A percentile compares a stretch with the other conserved stretches of the same genome.
phyloP scores from a whole-genome alignment of 1,284 basidiomycete genomes.

The Apiotrichum porosum region DNA sequence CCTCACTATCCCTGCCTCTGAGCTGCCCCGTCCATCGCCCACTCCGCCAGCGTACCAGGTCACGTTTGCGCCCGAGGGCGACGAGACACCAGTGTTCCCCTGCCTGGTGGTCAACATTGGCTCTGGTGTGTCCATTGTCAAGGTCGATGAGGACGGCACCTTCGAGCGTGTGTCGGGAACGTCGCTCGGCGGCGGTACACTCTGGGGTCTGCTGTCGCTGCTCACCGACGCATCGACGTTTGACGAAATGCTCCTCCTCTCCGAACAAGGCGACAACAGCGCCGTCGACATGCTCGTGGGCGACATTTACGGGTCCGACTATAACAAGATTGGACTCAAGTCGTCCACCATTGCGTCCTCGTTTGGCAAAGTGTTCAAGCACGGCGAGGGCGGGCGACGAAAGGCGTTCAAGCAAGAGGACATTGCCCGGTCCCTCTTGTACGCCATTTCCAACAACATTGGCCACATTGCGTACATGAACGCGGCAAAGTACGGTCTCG shows the following conservation, averaged over 20 bases:
- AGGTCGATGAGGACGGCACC: constrained; percentile 88
- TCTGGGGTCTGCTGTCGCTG: constrained; percentile 93
- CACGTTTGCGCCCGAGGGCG: constrained; percentile 61
- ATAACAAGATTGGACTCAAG: constrained; percentile 88
- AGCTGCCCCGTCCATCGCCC: constrained; percentile 81
- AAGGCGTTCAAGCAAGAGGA: constrained; percentile 87
- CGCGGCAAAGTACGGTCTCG: constrained; percentile 95
- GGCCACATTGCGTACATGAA: constrained; percentile 99
- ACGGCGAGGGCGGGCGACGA: constrained; percentile 52
- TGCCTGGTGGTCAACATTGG: constrained; percentile 98
- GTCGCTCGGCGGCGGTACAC: constrained; percentile 95
- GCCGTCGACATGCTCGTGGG: constrained; percentile 98
- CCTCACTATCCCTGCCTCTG: constrained; percentile 33
- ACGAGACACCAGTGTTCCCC: constrained; percentile 76
- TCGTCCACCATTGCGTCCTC: constrained; percentile 96
- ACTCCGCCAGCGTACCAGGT: constrained; percentile 86
- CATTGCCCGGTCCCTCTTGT: constrained; percentile 88
- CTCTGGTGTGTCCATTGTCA: constrained; percentile 95
- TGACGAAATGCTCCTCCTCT: constrained; percentile 91
- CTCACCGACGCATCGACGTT: constrained; percentile 94
- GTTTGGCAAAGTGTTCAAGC: constrained; percentile 98
- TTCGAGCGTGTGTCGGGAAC: constrained; percentile 98
- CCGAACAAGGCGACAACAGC: constrained; percentile 88
- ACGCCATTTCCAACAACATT: constrained; percentile 98
- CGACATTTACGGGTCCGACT: constrained; percentile 96